Evolutionary conservation across 495 filamentous ascomycete genomes (phyloP).

Genomic region (Talaromyces wortmannii): DNA sequence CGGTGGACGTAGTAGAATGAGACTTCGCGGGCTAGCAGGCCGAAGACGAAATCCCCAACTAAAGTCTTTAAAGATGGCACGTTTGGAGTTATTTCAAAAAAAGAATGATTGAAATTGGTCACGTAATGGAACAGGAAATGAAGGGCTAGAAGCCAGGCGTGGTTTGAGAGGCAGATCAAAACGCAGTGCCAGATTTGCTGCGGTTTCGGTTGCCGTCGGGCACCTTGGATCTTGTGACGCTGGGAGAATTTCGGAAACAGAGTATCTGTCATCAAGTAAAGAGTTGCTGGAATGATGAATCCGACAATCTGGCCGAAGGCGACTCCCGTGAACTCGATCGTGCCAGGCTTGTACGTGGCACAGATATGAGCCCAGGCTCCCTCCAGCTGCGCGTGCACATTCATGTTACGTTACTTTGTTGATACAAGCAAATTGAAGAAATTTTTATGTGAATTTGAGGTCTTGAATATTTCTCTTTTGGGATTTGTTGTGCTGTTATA

Average conservation of each 20-base stretch:
- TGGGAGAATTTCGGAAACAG: conserved; percentile 31
- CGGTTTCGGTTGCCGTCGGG: conserved; percentile 29
- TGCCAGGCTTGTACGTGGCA: conserved; percentile 3
- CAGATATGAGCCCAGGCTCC: background rate
- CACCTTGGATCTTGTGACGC: conserved; percentile 40
- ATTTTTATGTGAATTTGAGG: too few relatives aligned
- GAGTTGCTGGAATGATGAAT: conserved; percentile 35
- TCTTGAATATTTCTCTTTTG: too few relatives aligned
- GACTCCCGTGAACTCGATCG: conserved; percentile 29
- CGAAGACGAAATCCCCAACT: conserved; percentile 26
- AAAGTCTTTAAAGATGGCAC: conserved; percentile 17
- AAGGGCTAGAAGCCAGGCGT: conserved; percentile 18
- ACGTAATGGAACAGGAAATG: conserved; percentile 14
- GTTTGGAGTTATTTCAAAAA: background rate
- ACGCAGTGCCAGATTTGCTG: conserved; percentile 30
- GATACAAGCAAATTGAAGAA: too few relatives aligned
- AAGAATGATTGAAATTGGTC: conserved; percentile 4
- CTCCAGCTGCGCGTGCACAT: background rate
- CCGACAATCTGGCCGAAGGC: conserved; percentile 27
- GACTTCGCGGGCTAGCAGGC: conserved; percentile 34
- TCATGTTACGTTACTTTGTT: background rate
- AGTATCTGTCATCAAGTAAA: conserved; percentile 26
- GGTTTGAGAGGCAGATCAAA: conserved; percentile 25
- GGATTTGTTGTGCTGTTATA: too few relatives aligned
- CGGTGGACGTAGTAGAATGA: conserved; percentile 45